Evolutionary conservation across 805 yeast species (phyloP).

Genomic region (Grigorovia yakushimaensis): DNA sequence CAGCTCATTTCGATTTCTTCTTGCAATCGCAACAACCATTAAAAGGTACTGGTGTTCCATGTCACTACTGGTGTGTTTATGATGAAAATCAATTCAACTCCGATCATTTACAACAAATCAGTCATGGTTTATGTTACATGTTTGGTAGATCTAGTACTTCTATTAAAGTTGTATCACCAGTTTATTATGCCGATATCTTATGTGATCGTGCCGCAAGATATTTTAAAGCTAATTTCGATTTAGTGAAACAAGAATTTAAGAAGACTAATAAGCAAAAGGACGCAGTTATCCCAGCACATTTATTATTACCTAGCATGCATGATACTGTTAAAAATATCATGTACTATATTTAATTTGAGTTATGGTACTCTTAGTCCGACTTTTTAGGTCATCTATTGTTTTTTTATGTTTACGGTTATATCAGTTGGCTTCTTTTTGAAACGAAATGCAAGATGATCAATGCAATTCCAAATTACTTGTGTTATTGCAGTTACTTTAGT

Average conservation of each 20-base stretch:
- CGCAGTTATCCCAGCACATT: constrained; percentile 6
- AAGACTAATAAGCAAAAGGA: constrained; percentile 8
- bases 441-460: too few relatives aligned
- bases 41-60: constrained; percentile 20
- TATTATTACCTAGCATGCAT: constrained; percentile 11
- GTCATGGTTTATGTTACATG: constrained; percentile 14
- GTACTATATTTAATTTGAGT: constrained; percentile 11
- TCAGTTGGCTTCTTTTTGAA: too few relatives aligned
- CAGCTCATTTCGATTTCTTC: constrained; percentile 20
- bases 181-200: constrained; percentile 15
- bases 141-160: constrained; percentile 18
- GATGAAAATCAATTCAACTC: constrained; percentile 13
- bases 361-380: too few relatives aligned
- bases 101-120: constrained; percentile 15
- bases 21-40: constrained; percentile 16
- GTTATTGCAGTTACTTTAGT: too few relatives aligned
- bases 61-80: constrained; percentile 19
- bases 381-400: too few relatives aligned
- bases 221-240: constrained; percentile 15
- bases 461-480: too few relatives aligned
- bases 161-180: constrained; percentile 14
- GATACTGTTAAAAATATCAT: constrained; percentile 12
- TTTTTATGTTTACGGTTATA: too few relatives aligned
- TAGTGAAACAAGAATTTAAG: constrained; percentile 7
- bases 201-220: constrained; percentile 17